Base-by-base conservation (phyloP, 331 rosid genomes). In the Malus hybrid region DNA sequence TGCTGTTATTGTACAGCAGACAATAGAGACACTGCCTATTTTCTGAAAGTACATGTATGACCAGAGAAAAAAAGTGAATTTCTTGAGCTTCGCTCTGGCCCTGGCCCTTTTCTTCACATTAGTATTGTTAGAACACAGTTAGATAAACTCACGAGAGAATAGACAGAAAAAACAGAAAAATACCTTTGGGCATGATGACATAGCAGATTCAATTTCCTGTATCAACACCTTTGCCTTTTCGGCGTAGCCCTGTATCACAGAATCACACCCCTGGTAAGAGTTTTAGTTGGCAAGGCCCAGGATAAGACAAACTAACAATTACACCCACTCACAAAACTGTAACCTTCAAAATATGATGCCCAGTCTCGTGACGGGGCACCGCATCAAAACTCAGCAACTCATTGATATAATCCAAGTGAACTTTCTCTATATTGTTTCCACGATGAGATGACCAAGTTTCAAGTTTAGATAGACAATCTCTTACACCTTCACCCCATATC, bases 341-440 rank as follows among this genome's bases (percentile, higher is more conserved):
- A 77, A 94, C 98, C 99, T 92, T 94, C 92, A 94, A 85, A 67
- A 81, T 90, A 63, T 80, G 84, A 85, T 79, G 85, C 80, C 46
- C 78, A 85, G 97, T 96, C 83, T 90, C 93, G 16, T 88, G 79
- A 84, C 91, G 86, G 70, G 91, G 93, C 55, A 80, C 76, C 56
- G 89, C 86, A 76, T 83, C 70, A 71, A 80, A 75, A 76, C 81
- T 77, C 80, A 94, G 86, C 74, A 94, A 83, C 79, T 85, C 88
- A 24, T 80, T 76, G 28, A 94, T 81, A 67, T 59, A 80, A 52
- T 92, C 91, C 74, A 85, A 69, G 78, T 83, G 81, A 86, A 87
- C 79, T 81, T 88, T 87, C 85, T 89, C 88, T 46, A 54, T 57
- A 71, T 63, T 78, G 3, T 75, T 76, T 70, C 76, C 83, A 56